Base-by-base conservation (phyloP, 352 stramenopile genomes). In the Pythium volutum region DNA sequence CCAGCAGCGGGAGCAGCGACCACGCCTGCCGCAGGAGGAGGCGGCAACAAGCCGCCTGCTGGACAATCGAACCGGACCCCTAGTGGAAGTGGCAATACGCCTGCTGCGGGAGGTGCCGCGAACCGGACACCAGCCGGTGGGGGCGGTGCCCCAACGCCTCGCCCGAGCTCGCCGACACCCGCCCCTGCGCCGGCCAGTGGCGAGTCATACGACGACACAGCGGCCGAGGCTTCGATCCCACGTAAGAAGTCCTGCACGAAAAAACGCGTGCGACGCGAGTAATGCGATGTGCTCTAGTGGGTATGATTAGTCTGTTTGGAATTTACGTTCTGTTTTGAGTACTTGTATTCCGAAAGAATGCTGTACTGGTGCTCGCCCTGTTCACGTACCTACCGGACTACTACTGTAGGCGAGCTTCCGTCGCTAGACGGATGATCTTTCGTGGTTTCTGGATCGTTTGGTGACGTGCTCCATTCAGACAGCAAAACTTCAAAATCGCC, bases 161-260 rank as follows among this genome's bases (percentile, higher is more conserved):
- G n/a, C n/a, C n/a, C n/a, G n/a, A n/a, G n/a, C n/a, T 15, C 34
- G 23, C 45, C 36, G 11, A 52, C 45, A 7, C 25, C 45, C 14
- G 45, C 45, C 14, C 9, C 45, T 15, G 22, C 33, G 4, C 0
- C 14, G 33, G 4, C 15, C 7, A n/a, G n/a, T 18, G 7, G 7
- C 4, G 25, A 16, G 25, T 55, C 49, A 4, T 36, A 42, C 20
- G 47, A 42, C 12, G 18, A 27, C 12, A n/a, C 29, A 5, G 47
- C 27, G 7, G 26, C 15, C 18, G 47, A 42, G 8, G 47, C 47
- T 10, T 11, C 9, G 27, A 10, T 26, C 2, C 47, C 29, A 20
- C 25, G 36, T 6, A 58, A 59, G 52, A 50, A 49, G 23, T 16
- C 34, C 22, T 59, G 52, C 52, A n/a, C n/a, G n/a, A 49, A n/a